phyloP scores from a whole-genome alignment of 495 filamentous ascomycete genomes.

The Neurospora sp. region DNA sequence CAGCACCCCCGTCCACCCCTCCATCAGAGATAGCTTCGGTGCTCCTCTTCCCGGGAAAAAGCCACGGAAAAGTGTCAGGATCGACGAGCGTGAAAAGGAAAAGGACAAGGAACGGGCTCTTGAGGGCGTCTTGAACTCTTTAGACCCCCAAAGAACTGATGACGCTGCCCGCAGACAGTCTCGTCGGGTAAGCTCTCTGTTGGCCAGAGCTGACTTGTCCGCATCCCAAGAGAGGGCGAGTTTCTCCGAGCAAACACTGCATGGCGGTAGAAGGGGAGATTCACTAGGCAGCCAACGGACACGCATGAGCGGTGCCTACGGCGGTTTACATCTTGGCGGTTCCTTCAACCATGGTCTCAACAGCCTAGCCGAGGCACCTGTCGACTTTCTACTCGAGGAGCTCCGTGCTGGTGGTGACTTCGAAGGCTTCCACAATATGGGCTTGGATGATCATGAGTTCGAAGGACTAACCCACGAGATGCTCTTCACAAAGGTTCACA shows the following conservation, averaged over 20 bases:
- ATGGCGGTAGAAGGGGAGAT: constrained; percentile 47
- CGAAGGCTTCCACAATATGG: constrained; percentile 61
- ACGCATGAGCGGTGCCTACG: constrained; percentile 48
- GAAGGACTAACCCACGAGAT: constrained; percentile 66
- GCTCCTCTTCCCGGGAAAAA: constrained; percentile 36
- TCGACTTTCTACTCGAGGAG: constrained; percentile 66
- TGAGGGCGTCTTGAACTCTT: constrained; percentile 44
- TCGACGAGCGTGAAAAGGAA: constrained; percentile 17
- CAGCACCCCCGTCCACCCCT: constrained; percentile 60
- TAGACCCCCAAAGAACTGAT: constrained; percentile 66
- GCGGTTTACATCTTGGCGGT: constrained; percentile 24
- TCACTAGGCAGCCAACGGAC: constrained; percentile 64
- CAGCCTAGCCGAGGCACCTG: constrained; percentile 54
- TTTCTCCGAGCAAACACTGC: constrained; percentile 59
- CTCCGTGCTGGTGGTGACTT: constrained; percentile 49
- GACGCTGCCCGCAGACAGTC: constrained; percentile 63
- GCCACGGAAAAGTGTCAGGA: constrained; percentile 30
- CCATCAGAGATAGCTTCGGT: constrained; percentile 40
- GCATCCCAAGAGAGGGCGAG: constrained; percentile 61
- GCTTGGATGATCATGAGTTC: constrained; percentile 56
- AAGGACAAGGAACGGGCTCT: constrained; percentile 45
- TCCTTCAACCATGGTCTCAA: constrained; percentile 27
- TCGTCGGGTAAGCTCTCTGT: constrained; percentile 80
- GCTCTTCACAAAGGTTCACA: constrained; percentile 61
- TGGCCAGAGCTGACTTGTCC: constrained; percentile 84